These are phyloP conservation scores for Colletotrichum sp. DNA, from an alignment of 2,329 filamentous ascomycete species.

Conservation along the genomic window DNA sequence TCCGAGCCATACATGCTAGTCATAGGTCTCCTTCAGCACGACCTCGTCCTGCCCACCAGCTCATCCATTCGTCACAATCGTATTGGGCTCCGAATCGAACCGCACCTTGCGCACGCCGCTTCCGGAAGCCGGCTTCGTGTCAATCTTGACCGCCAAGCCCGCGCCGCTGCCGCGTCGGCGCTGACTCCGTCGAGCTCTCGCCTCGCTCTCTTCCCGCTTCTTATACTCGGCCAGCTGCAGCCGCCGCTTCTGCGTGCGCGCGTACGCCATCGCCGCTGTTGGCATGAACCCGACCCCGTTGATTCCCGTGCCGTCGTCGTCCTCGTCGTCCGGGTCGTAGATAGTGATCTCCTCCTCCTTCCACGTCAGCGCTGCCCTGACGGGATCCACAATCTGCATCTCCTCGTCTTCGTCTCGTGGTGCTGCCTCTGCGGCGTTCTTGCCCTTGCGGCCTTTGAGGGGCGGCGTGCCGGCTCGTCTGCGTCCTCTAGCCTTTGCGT, in stretches of 20 bases:
- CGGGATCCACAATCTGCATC: conserved; percentile 49
- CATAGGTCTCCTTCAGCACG: not conserved
- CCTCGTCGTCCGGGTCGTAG: conserved; percentile 67
- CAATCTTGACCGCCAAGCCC: conserved; percentile 13
- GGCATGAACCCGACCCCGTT: conserved; percentile 73
- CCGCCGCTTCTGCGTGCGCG: conserved; percentile 59
- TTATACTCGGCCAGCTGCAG: conserved; percentile 68
- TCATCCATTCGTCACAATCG: conserved; percentile 13
- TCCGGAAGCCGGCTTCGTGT: conserved; percentile 17
- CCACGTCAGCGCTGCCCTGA: conserved; percentile 68
- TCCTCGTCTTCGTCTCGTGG: conserved; percentile 34
- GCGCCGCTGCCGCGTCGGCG: conserved; percentile 44
- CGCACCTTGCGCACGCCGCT: conserved; percentile 40
- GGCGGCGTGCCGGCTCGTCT: conserved; percentile 45
- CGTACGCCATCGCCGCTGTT: conserved; percentile 64
- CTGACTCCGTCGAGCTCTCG: conserved; percentile 59
- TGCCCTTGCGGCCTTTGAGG: conserved; percentile 15
- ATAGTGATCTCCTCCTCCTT: conserved; percentile 72
- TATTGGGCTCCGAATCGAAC: conserved; percentile 41
- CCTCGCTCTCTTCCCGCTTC: conserved; percentile 65
- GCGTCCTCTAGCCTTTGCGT: conserved; percentile 40
- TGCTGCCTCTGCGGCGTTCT: not conserved
- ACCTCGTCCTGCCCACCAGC: not conserved
- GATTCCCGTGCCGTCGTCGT: conserved; percentile 71
- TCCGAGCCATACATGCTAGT: too few species aligned